phyloP scores from a whole-genome alignment of 371 early-diverging fungal genomes.

The Saksenaea vasiformis region DNA sequence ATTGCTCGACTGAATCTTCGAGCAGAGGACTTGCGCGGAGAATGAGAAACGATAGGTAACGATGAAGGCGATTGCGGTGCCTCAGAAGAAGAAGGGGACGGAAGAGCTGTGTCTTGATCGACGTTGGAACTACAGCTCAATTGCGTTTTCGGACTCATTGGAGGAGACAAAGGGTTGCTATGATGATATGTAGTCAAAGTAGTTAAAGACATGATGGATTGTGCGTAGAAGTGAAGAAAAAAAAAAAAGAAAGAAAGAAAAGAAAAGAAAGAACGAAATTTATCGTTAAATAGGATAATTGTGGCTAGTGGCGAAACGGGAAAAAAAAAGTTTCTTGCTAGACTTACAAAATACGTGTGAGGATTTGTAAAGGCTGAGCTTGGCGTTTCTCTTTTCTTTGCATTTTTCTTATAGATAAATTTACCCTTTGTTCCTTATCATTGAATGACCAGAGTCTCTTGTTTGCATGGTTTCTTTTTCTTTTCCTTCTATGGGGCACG shows the following conservation, averaged over 20 bases:
- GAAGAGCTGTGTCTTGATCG: background rate
- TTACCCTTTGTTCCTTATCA: background rate
- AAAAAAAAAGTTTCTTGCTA: background rate
- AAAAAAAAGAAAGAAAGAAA: background rate
- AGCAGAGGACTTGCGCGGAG: constrained; percentile 2
- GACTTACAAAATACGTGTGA: background rate
- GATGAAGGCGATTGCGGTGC: background rate
- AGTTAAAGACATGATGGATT: background rate
- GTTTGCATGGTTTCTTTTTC: background rate
- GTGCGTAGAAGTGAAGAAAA: background rate
- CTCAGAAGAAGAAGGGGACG: background rate
- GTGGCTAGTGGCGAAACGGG: constrained; percentile 3
- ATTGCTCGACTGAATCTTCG: constrained; percentile 2
- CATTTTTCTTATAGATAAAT: background rate
- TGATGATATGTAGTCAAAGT: background rate
- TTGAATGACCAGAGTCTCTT: no score
- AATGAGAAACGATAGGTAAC: background rate
- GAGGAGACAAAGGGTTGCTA: background rate
- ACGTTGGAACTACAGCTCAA: background rate
- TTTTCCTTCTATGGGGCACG: background rate
- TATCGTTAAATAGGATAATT: background rate
- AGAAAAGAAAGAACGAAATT: background rate
- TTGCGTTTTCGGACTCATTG: constrained; percentile 1
- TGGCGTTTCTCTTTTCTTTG: background rate
- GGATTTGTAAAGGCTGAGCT: background rate